Conservation (phyloP, 768 basidiomycete species). For the Paxillus rubicundulus region DNA sequence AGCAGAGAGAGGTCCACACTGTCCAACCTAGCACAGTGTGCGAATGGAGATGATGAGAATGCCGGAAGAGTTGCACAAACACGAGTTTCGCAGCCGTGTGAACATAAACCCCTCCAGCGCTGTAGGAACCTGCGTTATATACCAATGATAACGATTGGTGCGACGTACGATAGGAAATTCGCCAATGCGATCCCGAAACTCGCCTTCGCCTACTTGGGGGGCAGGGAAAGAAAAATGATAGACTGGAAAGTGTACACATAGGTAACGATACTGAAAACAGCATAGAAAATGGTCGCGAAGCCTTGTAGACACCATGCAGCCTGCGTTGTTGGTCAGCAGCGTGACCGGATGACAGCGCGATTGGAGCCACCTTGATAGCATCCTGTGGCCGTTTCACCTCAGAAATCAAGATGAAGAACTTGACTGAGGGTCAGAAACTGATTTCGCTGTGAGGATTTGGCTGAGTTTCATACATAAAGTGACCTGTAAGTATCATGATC, state of each 20-base stretch:
- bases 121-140: conserved; percentile 13
- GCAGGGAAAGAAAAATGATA: conserved; percentile 46
- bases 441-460: not conserved
- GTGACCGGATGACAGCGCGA: not conserved
- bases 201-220: conserved; percentile 49
- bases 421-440: conserved; percentile 16
- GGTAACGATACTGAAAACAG: conserved; percentile 42
- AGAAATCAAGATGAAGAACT: conserved; percentile 59
- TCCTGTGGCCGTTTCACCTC: conserved; percentile 52
- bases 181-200: conserved; percentile 47
- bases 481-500: conserved; percentile 34
- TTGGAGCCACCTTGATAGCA: conserved; percentile 49
- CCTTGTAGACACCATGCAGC: conserved; percentile 55
- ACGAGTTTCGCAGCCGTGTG: conserved; percentile 55
- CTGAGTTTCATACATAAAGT: conserved; percentile 44
- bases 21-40: conserved; percentile 52
- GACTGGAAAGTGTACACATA: conserved; percentile 48
- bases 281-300: conserved; percentile 51
- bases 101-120: conserved; percentile 44
- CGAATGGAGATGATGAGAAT: conserved; percentile 45
- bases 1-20: conserved; percentile 45
- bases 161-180: conserved; percentile 49
- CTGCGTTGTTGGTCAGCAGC: conserved; percentile 20
- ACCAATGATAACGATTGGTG: not conserved
- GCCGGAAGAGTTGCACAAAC: conserved; percentile 50